Percentiles rank a stretch among this genome's conserved stretches.
These are phyloP conservation scores for Physaria fendleri DNA, from an alignment of 345 rosid genomes.

Conservation along the genomic window DNA sequence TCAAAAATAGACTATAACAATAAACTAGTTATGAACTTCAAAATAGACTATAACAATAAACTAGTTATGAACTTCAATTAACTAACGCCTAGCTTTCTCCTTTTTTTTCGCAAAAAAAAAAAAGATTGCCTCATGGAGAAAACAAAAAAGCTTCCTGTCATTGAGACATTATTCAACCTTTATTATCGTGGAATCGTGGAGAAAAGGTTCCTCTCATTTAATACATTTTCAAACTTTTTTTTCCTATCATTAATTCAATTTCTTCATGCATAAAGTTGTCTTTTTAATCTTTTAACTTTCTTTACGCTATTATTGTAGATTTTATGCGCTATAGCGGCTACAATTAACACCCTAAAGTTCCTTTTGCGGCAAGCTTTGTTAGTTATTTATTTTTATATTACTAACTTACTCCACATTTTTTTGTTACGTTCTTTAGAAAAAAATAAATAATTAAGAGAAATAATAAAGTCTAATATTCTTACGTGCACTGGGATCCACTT, in stretches of 20 bases:
- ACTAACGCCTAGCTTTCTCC: too few species aligned
- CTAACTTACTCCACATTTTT: neutral
- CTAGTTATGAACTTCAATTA: too few species aligned
- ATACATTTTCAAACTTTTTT: too few species aligned
- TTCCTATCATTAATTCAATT: too few species aligned
- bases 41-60: too few species aligned
- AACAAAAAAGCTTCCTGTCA: constrained; percentile 8
- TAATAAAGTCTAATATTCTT: neutral
- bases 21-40: too few species aligned
- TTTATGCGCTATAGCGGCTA: constrained; percentile 21
- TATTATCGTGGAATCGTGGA: constrained; percentile 6
- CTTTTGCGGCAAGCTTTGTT: neutral
- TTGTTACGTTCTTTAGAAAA: too few species aligned
- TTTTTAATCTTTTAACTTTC: constrained; percentile 5
- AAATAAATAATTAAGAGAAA: neutral
- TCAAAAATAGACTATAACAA: too few species aligned
- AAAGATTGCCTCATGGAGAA: too few species aligned
- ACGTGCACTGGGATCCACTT: constrained; percentile 9
- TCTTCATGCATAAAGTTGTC: neutral
- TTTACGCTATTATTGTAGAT: neutral
- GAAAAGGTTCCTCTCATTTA: constrained; percentile 7
- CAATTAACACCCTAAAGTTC: neutral
- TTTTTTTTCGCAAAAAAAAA: neutral
- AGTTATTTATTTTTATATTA: neutral
- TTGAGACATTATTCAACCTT: constrained; percentile 12